Base-by-base conservation (phyloP, 495 filamentous ascomycete species). In the Beverwykella pulmonaria region DNA sequence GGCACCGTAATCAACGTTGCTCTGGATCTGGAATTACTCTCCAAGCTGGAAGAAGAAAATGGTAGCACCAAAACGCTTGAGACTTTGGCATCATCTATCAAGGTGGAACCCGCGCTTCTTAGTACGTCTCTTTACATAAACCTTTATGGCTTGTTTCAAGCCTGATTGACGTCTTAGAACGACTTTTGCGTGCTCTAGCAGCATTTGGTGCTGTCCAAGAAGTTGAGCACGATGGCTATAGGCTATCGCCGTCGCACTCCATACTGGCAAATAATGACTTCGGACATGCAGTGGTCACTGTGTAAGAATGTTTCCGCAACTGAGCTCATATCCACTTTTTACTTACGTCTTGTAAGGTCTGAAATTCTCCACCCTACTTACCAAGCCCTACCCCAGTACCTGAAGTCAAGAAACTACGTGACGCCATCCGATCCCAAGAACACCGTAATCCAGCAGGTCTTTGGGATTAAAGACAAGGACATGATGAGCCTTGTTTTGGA, bases 191-290 rank as follows among this genome's bases (percentile, higher is more conserved):
- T 48, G 46, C 46, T 19, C 46, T 48, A 48, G 46, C 46, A 48
- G 46, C 46, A 48, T 48, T 48, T 48, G 46, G 46, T 48, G 46
- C 46, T 48, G 46, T 48, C 46, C 46, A 48, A 48, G 46, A 48
- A 48, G 46, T 48, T 48, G 46, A 48, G 46, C 46, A 48, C 46
- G n/a, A 48, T 48, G 46, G 46, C 46, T 48, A 48, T 48, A 48
- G n/a, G 46, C 46, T 48, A 48, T 48, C 46, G 46, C 46, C 46
- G 46, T 48, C 46, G 46, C 46, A 48, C 46, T 48, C 46, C 46
- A 48, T 48, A 48, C 46, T 48, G 46, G 46, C 46, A 48, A 48
- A 48, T 48, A 48, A n/a, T 48, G 46, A 48, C n/a, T 48, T 48
- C 46, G 46, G 46, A 19, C 46, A 48, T 48, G 46, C 46, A 48